Percentiles rank a stretch among this genome's conserved stretches.
These are phyloP conservation scores for Gynochthodes officinalis DNA, from an alignment of 257 asterid genomes.

Conservation along the genomic window DNA sequence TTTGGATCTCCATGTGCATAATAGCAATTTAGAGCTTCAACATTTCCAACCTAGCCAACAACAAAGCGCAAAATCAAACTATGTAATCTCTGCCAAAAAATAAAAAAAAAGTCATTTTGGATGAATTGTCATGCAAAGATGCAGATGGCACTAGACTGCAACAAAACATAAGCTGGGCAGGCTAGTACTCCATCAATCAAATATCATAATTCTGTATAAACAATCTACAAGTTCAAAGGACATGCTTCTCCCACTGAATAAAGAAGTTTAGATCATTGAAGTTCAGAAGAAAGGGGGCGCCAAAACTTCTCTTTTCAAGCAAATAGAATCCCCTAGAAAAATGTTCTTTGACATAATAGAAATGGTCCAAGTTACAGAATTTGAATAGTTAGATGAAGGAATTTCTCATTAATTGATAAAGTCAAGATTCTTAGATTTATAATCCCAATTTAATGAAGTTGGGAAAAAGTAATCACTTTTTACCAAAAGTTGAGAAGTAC, in stretches of 20 bases:
- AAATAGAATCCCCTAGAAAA: too few relatives aligned
- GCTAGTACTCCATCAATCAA: neutral
- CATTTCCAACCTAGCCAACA: constrained; percentile 76
- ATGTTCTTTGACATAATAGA: neutral
- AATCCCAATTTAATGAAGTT: neutral
- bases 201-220: neutral
- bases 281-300: neutral
- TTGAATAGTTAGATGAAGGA: neutral
- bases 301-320: too few relatives aligned
- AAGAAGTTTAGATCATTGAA: neutral
- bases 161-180: neutral
- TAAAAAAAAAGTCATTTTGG: constrained; percentile 5
- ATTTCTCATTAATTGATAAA: neutral
- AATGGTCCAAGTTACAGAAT: neutral
- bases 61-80: constrained; percentile 27
- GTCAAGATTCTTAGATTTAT: neutral
- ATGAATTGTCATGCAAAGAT: neutral
- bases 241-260: neutral
- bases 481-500: neutral
- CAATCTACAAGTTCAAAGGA: neutral
- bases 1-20: constrained; percentile 91
- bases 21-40: constrained; percentile 88
- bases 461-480: neutral
- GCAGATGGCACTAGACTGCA: neutral
- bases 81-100: constrained; percentile 11